Conservation (phyloP, 306 rosid genomes). For the Crataegus laevigata region DNA sequence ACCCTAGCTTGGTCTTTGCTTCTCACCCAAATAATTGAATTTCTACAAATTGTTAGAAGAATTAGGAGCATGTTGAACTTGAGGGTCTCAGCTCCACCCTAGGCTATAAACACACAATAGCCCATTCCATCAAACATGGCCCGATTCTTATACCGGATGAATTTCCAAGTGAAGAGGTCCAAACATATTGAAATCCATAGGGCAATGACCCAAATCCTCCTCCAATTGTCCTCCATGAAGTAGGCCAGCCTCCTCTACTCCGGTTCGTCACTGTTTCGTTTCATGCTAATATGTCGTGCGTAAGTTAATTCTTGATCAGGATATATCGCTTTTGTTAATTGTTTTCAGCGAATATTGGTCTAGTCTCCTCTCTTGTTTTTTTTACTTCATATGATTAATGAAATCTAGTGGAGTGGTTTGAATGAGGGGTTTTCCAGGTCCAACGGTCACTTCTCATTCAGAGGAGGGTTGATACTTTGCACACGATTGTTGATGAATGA, state of each 20-base stretch:
- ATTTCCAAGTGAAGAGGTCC: slow-evolving; percentile 75
- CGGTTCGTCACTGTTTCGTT: neutral
- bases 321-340: too few relatives aligned
- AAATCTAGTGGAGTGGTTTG: too few relatives aligned
- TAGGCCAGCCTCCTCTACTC: slow-evolving; percentile 23
- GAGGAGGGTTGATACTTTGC: too few relatives aligned
- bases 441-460: fast-evolving
- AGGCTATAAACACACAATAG: slow-evolving; percentile 68
- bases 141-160: slow-evolving; percentile 61
- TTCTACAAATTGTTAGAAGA: slow-evolving; percentile 75
- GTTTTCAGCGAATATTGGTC: too few relatives aligned
- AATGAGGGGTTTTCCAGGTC: too few relatives aligned
- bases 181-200: slow-evolving; percentile 62
- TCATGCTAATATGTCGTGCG: too few relatives aligned
- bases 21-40: slow-evolving; percentile 83
- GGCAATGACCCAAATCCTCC: slow-evolving; percentile 58
- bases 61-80: slow-evolving; percentile 89
- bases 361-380: too few relatives aligned
- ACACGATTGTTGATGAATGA: too few relatives aligned
- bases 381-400: too few relatives aligned
- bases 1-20: slow-evolving; percentile 63
- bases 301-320: too few relatives aligned
- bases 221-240: slow-evolving; percentile 77
- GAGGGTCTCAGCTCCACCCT: slow-evolving; percentile 85
- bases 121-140: slow-evolving; percentile 70